Base-by-base conservation (phyloP, 2,329 filamentous ascomycete species). In the Pseudocercospora pini-densiflorae region DNA sequence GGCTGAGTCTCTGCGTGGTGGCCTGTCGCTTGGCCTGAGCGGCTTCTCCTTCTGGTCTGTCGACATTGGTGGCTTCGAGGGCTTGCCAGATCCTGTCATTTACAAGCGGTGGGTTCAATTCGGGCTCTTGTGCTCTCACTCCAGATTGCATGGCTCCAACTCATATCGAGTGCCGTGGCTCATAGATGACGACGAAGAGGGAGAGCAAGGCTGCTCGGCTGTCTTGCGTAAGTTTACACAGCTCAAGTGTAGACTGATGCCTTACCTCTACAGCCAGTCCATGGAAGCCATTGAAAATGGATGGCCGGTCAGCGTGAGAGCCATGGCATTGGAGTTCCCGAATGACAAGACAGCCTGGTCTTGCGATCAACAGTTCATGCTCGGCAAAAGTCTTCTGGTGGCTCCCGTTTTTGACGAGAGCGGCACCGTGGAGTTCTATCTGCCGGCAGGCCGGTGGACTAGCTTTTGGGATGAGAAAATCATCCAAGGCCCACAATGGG, bases 71-170 rank as follows among this genome's bases (percentile, higher is more conserved):
- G 89, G 89, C 0, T 91, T 92, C 71, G 90, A 92, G 74, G 90
- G 90, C 2, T 85, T 79, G 3, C 90, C 90, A 0, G 69, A 76
- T 55, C 3, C 84, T 83, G 1, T 88, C 87, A 86, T 92, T 72
- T 92, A 92, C 79, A 92, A 92, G 80, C 87, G 90, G 58, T 92
- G 90, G 90, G 89, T 92, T 5, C 89, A 89, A n/a, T 91, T 92
- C 77, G 90, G 90, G 0, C 82, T 92, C 1, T 79, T 92, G 47
- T 91, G 89, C 71, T 87, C 86, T 9, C 90, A 92, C 77, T 90
- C 88, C 43, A 85, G 90, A 14, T 83, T 92, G 10, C 90, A 92
- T 75, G 90, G 90, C 2, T 89, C 87, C 59, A 86, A 83, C 67
- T 90, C 87, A 3, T 92, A 91, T 79, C 88, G 90, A 19, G 89